Evolutionary conservation across 202 grass and related monocot species (phyloP), one percentile per base, ranked within the genome.

Genomic region (Carex sylvatica): DNA sequence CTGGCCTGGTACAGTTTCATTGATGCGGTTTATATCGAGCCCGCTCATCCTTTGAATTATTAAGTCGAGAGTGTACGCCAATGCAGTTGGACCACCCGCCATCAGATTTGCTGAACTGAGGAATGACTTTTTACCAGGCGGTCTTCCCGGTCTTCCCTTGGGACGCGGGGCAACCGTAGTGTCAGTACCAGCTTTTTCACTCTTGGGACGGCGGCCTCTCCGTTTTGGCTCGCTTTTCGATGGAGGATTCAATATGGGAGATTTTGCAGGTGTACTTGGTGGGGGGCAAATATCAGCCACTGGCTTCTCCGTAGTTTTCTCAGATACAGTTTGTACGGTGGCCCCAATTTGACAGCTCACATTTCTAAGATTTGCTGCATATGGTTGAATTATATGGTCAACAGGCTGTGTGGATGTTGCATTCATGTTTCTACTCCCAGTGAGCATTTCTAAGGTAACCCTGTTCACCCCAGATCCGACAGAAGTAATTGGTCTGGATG

Each of bases 41-140:
- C 84, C 44, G 7, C 52, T 66, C 70, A 95, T 81, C 84, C 80
- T 92, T 74, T 83, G 80, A 84, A 87, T 89, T 58, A 92, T 84
- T 55, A 79, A 60, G 85, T 95, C 87, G 35, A 95, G 86, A 81
- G 82, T 71, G 85, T 87, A 80, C 6, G 38, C 38, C 33, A 69
- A 74, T 68, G 69, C 23, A 65, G 47, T 51, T 61, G 78, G 28
- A 68, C 20, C 79, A 86, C 85, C 80, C 65, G 60, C 36, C 56
- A 75, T 80, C 4, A 61, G 64, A 53, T 76, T 87, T 88, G 74
- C 71, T 77, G 81, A 74, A 76, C 51, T 55, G 80, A 20, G 40
- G 76, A 67, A 66, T 55, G 83, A 69, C 65, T 74, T 67, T 74
- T 84, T 30, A 47, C 55, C 74, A 9, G 8, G 59, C 40, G 70